Conservation (phyloP, 108 stramenopile genomes). For the Cyclotella baltica region DNA sequence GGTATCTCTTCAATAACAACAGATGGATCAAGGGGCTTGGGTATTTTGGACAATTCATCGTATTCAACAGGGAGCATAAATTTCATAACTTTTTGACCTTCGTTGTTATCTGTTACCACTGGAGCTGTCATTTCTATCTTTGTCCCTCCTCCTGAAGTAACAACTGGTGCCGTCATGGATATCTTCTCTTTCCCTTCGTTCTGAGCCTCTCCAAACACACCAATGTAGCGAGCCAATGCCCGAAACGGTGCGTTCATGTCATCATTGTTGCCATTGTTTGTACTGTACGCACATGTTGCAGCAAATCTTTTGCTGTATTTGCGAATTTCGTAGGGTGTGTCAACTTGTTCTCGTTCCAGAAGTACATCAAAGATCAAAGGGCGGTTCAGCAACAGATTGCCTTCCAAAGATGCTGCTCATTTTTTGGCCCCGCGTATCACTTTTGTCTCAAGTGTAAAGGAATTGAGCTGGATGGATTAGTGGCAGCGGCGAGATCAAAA, state of each 20-base stretch:
- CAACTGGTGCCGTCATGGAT: constrained; percentile 89
- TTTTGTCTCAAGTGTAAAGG: too few species aligned
- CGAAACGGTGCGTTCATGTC: constrained; percentile 59
- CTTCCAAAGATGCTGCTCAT: constrained; percentile 88
- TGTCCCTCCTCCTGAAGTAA: constrained; percentile 41
- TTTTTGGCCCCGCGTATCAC: too few species aligned
- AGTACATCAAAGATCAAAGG: constrained; percentile 65
- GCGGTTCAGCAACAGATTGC: constrained; percentile 73
- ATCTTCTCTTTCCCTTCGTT: constrained; percentile 72
- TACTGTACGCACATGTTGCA: constrained; percentile 33
- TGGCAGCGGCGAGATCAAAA: too few species aligned
- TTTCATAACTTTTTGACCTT: constrained; percentile 69
- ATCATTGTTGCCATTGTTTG: constrained; percentile 22
- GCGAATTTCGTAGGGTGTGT: constrained; percentile 72
- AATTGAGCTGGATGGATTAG: too few species aligned
- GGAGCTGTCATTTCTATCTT: constrained; percentile 85
- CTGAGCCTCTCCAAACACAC: constrained; percentile 79
- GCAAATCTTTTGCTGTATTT: constrained; percentile 70
- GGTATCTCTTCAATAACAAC: constrained; percentile 74
- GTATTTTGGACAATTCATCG: constrained; percentile 75
- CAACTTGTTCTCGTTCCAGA: constrained; percentile 39
- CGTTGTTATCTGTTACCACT: constrained; percentile 57
- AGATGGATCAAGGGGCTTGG: constrained; percentile 80
- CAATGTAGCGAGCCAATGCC: constrained; percentile 82
- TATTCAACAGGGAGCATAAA: constrained; percentile 87